phyloP scores from a whole-genome alignment of 2,329 filamentous ascomycete species.

The Trichophyton benhamiae region DNA sequence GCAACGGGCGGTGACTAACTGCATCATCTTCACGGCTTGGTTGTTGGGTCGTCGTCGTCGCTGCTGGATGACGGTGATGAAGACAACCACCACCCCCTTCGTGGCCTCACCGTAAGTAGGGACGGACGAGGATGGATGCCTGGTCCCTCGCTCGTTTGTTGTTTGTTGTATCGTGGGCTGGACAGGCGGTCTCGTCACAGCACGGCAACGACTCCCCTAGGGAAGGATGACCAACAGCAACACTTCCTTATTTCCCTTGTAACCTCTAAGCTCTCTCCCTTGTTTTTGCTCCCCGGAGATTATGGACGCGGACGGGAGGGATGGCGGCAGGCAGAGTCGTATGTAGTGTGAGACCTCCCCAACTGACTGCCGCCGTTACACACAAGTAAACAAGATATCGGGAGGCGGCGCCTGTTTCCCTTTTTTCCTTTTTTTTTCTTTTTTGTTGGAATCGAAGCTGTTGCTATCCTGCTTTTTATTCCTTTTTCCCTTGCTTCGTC shows the following conservation, averaged over 20 bases:
- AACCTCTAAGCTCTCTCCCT: neutral
- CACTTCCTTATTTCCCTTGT: neutral
- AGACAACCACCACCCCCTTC: neutral
- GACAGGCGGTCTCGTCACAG: slow-evolving; percentile 4
- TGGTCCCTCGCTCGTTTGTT: neutral
- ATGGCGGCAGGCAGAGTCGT: neutral
- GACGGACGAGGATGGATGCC: neutral
- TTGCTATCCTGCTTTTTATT: neutral
- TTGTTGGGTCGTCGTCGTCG: neutral
- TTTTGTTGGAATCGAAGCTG: neutral
- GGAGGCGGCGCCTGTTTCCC: slow-evolving; percentile 3
- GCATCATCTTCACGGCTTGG: neutral
- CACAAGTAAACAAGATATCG: slow-evolving; percentile 6
- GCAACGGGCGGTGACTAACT: slow-evolving; percentile 3
- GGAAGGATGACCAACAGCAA: neutral
- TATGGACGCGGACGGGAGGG: neutral
- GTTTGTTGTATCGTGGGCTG: neutral
- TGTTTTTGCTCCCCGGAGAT: neutral
- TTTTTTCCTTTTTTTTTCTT: neutral
- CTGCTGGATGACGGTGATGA: neutral
- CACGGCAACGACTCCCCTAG: too few species aligned
- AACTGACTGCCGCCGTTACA: slow-evolving; percentile 6
- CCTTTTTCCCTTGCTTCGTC: neutral
- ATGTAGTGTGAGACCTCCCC: neutral
- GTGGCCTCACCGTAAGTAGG: neutral